phyloP scores from a whole-genome alignment of 164 flowering plant species.

The Annona squamosa region DNA sequence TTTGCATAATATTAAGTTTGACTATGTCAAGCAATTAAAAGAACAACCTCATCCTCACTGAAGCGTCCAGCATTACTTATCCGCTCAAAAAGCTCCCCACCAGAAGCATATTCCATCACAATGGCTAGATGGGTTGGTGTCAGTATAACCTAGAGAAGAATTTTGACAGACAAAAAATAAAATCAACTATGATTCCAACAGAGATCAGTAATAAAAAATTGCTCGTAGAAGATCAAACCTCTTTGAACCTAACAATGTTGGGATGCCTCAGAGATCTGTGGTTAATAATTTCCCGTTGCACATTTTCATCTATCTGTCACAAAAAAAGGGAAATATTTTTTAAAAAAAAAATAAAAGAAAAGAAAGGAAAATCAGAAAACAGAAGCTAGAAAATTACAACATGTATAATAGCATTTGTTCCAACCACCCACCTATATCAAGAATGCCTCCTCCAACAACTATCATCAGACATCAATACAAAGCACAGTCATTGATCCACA shows the following conservation, averaged over 20 bases:
- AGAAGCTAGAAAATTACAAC: background rate
- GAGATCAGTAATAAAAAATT: background rate
- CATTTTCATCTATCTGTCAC: conserved; percentile 9
- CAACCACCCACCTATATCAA: background rate
- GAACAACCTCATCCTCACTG: conserved; percentile 81
- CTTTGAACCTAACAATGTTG: conserved; percentile 5
- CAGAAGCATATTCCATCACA: conserved; percentile 8
- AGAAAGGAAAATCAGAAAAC: background rate
- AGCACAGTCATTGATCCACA: background rate
- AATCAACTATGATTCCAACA: background rate
- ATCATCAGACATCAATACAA: background rate
- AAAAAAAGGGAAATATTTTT: background rate
- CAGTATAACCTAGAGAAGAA: conserved; percentile 5
- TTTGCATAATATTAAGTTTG: background rate
- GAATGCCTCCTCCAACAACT: background rate
- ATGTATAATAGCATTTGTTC: background rate
- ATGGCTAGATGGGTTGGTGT: conserved; percentile 10
- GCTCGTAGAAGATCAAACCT: background rate
- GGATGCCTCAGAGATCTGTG: conserved; percentile 5
- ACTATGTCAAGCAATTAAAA: background rate
- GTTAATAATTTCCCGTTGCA: conserved; percentile 5
- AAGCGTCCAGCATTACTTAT: conserved; percentile 88
- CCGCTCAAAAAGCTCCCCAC: conserved; percentile 70
- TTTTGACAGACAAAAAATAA: background rate
- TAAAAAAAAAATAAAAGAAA: too few relatives aligned